Base-by-base conservation (phyloP, 306 rosid species). In the Trichosanthes truncata region DNA sequence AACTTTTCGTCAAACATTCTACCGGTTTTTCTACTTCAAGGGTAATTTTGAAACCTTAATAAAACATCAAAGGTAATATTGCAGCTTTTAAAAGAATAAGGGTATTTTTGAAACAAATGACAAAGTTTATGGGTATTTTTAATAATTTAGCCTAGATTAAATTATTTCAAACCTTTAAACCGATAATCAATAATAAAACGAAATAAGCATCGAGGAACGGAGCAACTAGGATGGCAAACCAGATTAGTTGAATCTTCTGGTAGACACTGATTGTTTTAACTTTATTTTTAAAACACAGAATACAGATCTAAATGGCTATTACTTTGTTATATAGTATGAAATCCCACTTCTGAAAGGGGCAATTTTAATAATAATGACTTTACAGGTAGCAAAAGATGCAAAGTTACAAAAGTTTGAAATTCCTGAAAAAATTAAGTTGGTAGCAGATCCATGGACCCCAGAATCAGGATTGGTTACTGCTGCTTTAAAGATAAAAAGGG, bases 381-480 rank as follows among this genome's bases (percentile, higher is more conserved):
- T 81, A 79, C 89, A 94, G 97, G 89, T 77, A 14, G 98, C 86
- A 26, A 92, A 94, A 83, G 85, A 86, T 51, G 84, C 85, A 69
- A 92, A 87, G 79, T 84, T 94, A 87, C 85, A 90, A 49, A 94
- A 91, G 86, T 81, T 89, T 62, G 98, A 94, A 82, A 80, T 81
- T 45, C 98, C 98, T 52, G 91, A 89, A 2, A 94, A 88, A 92
- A 87, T 89, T 14, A 87, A 87, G 84, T 83, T 94, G 86, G 73
- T 88, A 18, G 65, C 90, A 3, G 95, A 94, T 55, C 89, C 92
- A 81, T 92, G 98, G 98, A 91, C 97, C 33, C 97, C 97, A 0
- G 95, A 94, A 79, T 91, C 98, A 3, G 97, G 97, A 76, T 84
- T 92, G 87, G 98, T 92, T 59, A 92, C 98, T 18, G 97, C 98